Evolutionary conservation across 495 filamentous ascomycete genomes (phyloP), one percentile per base, ranked within the genome.

Genomic region (Delitschia confertaspora): DNA sequence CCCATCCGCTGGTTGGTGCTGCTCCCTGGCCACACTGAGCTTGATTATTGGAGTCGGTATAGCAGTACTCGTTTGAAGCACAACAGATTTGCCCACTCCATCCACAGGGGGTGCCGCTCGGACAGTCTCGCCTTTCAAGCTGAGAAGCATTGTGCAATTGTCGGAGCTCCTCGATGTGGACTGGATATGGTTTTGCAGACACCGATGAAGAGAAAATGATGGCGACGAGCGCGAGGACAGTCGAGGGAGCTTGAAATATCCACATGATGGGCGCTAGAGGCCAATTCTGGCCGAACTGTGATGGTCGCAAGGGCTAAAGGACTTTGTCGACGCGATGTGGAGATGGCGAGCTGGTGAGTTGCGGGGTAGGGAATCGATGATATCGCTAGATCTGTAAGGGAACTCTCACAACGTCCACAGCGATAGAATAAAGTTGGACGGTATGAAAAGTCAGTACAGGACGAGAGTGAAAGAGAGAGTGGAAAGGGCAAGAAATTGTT

Each of bases 61-160:
- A 69, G 70, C 86, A 93, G 14, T 66, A 55, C 43, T 80, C 58
- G 39, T 66, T 70, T 7, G 64, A 54, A 9, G 56, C 51, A 59
- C 87, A 93, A 70, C 85, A 91, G 47, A 80, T 68, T 65, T 78
- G 69, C 46, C 67, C 68, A 41, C 74, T 63, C 45, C 65, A 78
- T 33, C 86, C 86, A 60, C 86, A 94, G 30, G 69, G 69, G 10
- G 17, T 32, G 4, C 30, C 42, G 31, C 76, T 75, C 1, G 65
- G 63, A 61, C 85, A 88, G 27, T 66, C 64, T 49, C 50, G 53
- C 38, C 13, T 21, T 20, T 39, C 47, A 10, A 51, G 24, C 24
- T 45, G 47, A 11, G 42, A 33, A 8, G 14, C 33, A 33, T 59
- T 59, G 20, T 53, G 53, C 13, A 69, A 65, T 47, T 70, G 65